These are phyloP conservation scores for Helicocarpus griseus DNA, from an alignment of 2,329 filamentous ascomycete genomes.

Conservation along the genomic window DNA sequence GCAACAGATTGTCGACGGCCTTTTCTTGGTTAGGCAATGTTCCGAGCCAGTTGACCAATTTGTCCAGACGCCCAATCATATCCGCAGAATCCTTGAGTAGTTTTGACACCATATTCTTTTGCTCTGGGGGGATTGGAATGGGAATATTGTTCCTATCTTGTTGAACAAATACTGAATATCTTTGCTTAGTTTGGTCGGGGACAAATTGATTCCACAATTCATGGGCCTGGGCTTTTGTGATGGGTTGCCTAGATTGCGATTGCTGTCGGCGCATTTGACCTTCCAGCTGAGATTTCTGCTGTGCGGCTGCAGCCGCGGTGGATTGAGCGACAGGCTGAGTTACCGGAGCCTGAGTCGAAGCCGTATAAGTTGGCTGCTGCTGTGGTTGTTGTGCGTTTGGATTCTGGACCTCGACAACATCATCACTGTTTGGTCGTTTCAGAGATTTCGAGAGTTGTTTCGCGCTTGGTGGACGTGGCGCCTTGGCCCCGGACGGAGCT, in stretches of 20 bases:
- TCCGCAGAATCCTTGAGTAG: conserved; percentile 31
- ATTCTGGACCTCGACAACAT: conserved; percentile 35
- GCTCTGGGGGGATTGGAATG: conserved; percentile 28
- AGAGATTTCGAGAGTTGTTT: conserved; percentile 29
- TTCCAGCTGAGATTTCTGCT: conserved; percentile 32
- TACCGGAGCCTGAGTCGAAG: conserved; percentile 16
- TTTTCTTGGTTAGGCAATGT: conserved; percentile 33
- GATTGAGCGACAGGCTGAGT: conserved; percentile 16
- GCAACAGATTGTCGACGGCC: conserved; percentile 26
- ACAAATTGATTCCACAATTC: conserved; percentile 30
- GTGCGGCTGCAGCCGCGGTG: conserved; percentile 27
- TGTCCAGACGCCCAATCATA: conserved; percentile 35
- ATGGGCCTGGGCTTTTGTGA: conserved; percentile 26
- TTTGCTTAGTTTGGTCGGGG: conserved; percentile 29
- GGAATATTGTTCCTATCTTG: conserved; percentile 23
- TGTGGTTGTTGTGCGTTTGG: conserved; percentile 23
- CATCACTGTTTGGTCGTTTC: conserved; percentile 37
- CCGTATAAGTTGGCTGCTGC: conserved; percentile 11
- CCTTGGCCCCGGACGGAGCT: conserved; percentile 16
- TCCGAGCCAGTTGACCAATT: conserved; percentile 30
- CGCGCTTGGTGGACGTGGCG: conserved; percentile 17
- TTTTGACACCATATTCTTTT: conserved; percentile 30
- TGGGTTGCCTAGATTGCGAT: conserved; percentile 21
- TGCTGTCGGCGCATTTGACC: conserved; percentile 27
- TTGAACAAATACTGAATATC: conserved; percentile 29